These are phyloP conservation scores for Panaeolus cyanescens DNA, from an alignment of 768 basidiomycete genomes.

Conservation along the genomic window DNA sequence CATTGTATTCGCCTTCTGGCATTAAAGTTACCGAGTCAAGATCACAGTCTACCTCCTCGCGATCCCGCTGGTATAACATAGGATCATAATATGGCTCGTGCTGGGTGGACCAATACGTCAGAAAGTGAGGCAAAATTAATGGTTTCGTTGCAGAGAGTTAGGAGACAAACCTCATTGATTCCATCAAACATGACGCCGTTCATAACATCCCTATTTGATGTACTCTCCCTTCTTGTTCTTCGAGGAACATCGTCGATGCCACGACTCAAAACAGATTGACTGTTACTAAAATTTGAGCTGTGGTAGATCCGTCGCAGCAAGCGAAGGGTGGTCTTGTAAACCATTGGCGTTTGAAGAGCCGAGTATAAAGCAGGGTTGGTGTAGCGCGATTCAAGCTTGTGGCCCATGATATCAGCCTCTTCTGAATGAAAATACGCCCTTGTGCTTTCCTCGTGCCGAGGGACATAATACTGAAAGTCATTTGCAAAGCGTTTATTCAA, in stretches of 20 bases:
- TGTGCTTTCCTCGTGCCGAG: slow-evolving; percentile 64
- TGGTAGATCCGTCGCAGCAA: slow-evolving; percentile 60
- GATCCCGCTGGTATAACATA: slow-evolving; percentile 54
- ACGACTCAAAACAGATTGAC: slow-evolving; percentile 8
- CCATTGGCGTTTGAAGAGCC: slow-evolving; percentile 71
- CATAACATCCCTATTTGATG: neutral
- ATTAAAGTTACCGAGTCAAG: slow-evolving; percentile 50
- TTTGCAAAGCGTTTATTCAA: slow-evolving; percentile 58
- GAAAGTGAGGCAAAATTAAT: slow-evolving; percentile 2
- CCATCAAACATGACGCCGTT: slow-evolving; percentile 19
- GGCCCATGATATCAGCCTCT: slow-evolving; percentile 55
- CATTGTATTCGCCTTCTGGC: slow-evolving; percentile 1
- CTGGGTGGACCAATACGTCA: slow-evolving; percentile 21
- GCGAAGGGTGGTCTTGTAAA: slow-evolving; percentile 67
- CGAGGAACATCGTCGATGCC: slow-evolving; percentile 8
- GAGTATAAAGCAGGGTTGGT: slow-evolving; percentile 78
- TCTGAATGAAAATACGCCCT: slow-evolving; percentile 62
- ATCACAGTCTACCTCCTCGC: slow-evolving; percentile 70
- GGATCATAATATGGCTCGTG: slow-evolving; percentile 62
- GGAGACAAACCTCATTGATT: slow-evolving; percentile 18
- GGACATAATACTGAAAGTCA: slow-evolving; percentile 71
- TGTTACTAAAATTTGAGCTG: slow-evolving; percentile 39
- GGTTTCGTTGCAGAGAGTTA: slow-evolving; percentile 20
- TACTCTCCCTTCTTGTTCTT: slow-evolving; percentile 5
- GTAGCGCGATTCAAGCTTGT: slow-evolving; percentile 76